A percentile compares a stretch with the other conserved stretches of the same genome.
Evolutionary conservation across 1,284 basidiomycete species (phyloP).

Genomic region (Malassezia yamatoensis): DNA sequence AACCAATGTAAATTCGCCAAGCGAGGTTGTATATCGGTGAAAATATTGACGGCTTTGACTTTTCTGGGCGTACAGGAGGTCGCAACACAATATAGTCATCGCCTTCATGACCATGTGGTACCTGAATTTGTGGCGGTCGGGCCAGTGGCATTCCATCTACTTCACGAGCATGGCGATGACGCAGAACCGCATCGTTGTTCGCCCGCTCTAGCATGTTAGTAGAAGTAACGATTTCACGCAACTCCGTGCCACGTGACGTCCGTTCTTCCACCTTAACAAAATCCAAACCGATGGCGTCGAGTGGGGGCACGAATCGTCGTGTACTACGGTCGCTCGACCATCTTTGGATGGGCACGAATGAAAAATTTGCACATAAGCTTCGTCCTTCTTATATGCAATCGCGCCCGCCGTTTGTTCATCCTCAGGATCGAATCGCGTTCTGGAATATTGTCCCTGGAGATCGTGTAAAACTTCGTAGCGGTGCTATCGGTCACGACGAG

Average conservation of each 20-base stretch:
- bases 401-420: conserved; percentile 43
- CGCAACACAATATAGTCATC: conserved; percentile 1
- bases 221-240: too few relatives aligned
- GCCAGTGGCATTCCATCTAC: neutral
- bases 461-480: conserved; percentile 43
- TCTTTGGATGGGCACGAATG: conserved; percentile 30
- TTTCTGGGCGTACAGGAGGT: neutral
- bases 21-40: neutral
- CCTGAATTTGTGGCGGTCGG: neutral
- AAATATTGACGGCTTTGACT: neutral
- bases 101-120: neutral
- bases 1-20: neutral
- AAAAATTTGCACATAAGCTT: conserved; percentile 37
- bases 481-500: conserved; percentile 29
- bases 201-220: too few relatives aligned
- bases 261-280: neutral
- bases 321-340: conserved; percentile 48
- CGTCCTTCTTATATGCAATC: conserved; percentile 43
- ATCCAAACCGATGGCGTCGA: neutral
- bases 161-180: conserved; percentile 2
- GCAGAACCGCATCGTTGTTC: neutral
- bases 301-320: conserved; percentile 15
- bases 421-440: conserved; percentile 48
- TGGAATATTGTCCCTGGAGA: conserved; percentile 50
- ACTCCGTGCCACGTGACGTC: neutral